A percentile compares a stretch with the other conserved stretches of the same genome.
These are phyloP conservation scores for Cetraspora pellucida DNA, from an alignment of 192 early-diverging fungal genomes.

Conservation along the genomic window DNA sequence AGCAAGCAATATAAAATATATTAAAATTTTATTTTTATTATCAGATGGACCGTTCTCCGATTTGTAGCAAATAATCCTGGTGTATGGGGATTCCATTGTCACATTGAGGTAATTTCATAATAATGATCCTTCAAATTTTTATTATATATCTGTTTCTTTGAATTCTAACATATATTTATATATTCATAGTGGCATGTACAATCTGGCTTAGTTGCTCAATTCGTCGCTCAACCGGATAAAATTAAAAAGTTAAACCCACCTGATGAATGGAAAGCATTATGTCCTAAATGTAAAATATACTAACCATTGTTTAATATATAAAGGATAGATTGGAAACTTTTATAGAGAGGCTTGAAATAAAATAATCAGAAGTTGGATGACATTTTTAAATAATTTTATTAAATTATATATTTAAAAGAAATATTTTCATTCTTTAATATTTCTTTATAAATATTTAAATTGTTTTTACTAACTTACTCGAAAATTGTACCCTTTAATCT, in stretches of 20 bases:
- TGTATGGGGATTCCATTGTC: constrained; percentile 87
- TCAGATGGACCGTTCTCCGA: constrained; percentile 57
- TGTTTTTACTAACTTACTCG: too few species aligned
- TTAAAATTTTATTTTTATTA: background rate
- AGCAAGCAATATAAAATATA: background rate
- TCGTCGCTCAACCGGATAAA: constrained; percentile 43
- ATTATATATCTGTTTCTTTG: background rate
- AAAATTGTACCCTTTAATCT: too few species aligned
- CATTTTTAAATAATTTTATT: too few species aligned
- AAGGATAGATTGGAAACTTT: too few species aligned
- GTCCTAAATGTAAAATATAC: too few species aligned
- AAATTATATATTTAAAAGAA: too few species aligned
- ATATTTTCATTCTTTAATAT: too few species aligned
- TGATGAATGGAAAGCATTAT: background rate
- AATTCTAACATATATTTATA: background rate
- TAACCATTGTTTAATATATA: too few species aligned
- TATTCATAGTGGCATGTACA: constrained; percentile 52
- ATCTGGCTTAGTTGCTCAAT: constrained; percentile 46
- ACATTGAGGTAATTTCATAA: constrained; percentile 54
- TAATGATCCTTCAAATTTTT: background rate
- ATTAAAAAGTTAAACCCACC: constrained; percentile 35
- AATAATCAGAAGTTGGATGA: too few species aligned
- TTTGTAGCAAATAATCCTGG: constrained; percentile 84
- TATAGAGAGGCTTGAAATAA: too few species aligned
- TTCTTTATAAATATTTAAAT: too few species aligned